phyloP scores from a whole-genome alignment of 129 eudicot species.

The Rutidosis leptorrhynchoides region DNA sequence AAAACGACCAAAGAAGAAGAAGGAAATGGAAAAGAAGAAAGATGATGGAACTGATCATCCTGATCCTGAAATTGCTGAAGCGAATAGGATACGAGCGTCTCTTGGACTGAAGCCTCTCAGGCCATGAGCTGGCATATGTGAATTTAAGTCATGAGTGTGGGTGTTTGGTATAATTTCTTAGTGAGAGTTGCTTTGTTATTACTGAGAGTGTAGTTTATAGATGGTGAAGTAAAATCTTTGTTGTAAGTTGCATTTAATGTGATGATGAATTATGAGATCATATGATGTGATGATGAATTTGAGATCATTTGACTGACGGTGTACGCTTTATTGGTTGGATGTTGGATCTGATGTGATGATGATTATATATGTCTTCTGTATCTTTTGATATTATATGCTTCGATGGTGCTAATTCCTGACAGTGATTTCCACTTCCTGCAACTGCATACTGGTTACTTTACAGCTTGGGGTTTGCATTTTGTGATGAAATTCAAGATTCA shows the following conservation, averaged over 20 bases:
- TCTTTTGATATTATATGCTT: neutral
- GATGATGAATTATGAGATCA: neutral
- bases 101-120: slow-evolving; percentile 72
- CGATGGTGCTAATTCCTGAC: neutral
- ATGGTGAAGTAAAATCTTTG: neutral
- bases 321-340: neutral
- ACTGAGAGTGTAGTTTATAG: neutral
- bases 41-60: slow-evolving; percentile 97
- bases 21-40: slow-evolving; percentile 66
- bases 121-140: slow-evolving; percentile 10
- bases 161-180: neutral
- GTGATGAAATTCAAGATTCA: no score
- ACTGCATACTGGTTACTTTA: neutral
- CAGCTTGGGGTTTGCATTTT: neutral
- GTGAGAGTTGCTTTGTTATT: neutral
- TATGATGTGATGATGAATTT: no score
- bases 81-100: slow-evolving; percentile 69
- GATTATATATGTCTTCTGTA: no score
- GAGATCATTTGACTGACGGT: no score
- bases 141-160: neutral
- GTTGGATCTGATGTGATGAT: no score
- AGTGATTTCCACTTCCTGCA: neutral
- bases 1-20: slow-evolving; percentile 55
- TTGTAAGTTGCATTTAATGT: neutral
- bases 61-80: slow-evolving; percentile 93